These are phyloP conservation scores for Hypoxylon sp. DNA, from an alignment of 2,329 filamentous ascomycete species.

Conservation along the genomic window DNA sequence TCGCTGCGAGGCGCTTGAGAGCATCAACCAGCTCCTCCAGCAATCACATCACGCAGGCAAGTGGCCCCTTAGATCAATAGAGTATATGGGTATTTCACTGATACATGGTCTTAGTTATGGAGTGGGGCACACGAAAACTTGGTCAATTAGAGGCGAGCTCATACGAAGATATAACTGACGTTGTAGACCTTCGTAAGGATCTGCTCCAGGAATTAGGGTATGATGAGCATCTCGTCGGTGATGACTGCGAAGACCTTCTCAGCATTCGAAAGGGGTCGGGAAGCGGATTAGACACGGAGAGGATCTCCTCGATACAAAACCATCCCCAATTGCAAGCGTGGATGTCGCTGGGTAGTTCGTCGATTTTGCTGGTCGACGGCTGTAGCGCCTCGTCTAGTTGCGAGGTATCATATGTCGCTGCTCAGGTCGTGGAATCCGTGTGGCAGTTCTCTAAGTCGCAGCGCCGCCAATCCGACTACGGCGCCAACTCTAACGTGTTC, in stretches of 20 bases:
- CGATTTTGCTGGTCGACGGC: constrained; percentile 13
- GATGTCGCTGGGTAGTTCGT: constrained; percentile 18
- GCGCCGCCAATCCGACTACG: background rate
- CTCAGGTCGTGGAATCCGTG: constrained; percentile 15
- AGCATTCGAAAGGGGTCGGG: constrained; percentile 14
- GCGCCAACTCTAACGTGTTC: background rate
- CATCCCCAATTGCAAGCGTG: constrained; percentile 18
- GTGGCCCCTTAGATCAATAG: background rate
- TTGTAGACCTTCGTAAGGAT: background rate
- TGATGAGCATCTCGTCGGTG: constrained; percentile 2
- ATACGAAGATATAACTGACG: background rate
- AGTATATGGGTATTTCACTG: no score
- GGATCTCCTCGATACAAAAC: constrained; percentile 1
- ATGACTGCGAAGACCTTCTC: constrained; percentile 12
- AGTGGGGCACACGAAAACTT: constrained; percentile 6
- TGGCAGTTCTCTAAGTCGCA: background rate
- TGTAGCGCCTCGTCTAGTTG: background rate
- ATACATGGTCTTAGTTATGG: constrained; percentile 4
- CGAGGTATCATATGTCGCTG: constrained; percentile 16
- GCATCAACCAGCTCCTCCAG: constrained; percentile 7
- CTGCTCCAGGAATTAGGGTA: constrained; percentile 11
- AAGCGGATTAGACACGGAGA: background rate
- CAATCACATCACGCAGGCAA: constrained; percentile 6
- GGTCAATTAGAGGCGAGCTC: constrained; percentile 2
- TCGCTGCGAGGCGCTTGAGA: constrained; percentile 9